phyloP scores from a whole-genome alignment of 306 rosid species.

The Boehmeria nivea region DNA sequence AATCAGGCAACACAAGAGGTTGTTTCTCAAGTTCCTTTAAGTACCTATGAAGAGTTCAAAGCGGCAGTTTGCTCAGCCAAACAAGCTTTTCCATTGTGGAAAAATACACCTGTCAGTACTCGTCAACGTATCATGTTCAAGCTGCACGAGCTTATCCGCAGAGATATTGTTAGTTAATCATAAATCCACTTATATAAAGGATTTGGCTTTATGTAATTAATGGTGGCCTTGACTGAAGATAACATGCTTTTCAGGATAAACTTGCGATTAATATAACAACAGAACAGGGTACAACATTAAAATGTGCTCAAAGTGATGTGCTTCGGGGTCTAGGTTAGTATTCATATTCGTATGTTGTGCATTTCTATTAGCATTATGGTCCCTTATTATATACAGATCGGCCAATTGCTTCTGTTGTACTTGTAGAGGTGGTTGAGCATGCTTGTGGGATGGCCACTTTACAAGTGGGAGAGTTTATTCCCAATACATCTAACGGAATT shows the following conservation, averaged over 20 bases:
- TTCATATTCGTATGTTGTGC: constrained; percentile 11
- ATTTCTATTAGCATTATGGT: constrained; percentile 17
- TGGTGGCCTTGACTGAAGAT: constrained; percentile 6
- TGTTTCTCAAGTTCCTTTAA: constrained; percentile 64
- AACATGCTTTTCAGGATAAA: constrained; percentile 46
- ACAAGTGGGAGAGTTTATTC: constrained; percentile 67
- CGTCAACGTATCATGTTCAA: constrained; percentile 68
- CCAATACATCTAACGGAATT: constrained; percentile 59
- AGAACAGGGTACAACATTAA: constrained; percentile 64
- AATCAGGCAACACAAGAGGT: constrained; percentile 73
- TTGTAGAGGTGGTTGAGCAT: constrained; percentile 67
- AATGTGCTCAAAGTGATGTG: constrained; percentile 59
- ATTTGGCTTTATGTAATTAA: constrained; percentile 1
- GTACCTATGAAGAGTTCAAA: constrained; percentile 67
- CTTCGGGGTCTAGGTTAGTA: constrained; percentile 66
- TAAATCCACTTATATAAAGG: neutral
- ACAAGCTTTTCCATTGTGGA: constrained; percentile 69
- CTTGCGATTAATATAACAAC: constrained; percentile 49
- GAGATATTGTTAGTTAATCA: constrained; percentile 56
- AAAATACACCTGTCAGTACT: constrained; percentile 45
- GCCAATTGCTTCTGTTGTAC: constrained; percentile 14
- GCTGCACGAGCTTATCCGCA: constrained; percentile 62
- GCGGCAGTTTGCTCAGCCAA: constrained; percentile 69
- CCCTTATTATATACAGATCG: constrained; percentile 8
- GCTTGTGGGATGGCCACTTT: constrained; percentile 64